Base-by-base conservation (phyloP, 2,329 filamentous ascomycete species). In the Colletotrichum ledebouriae region DNA sequence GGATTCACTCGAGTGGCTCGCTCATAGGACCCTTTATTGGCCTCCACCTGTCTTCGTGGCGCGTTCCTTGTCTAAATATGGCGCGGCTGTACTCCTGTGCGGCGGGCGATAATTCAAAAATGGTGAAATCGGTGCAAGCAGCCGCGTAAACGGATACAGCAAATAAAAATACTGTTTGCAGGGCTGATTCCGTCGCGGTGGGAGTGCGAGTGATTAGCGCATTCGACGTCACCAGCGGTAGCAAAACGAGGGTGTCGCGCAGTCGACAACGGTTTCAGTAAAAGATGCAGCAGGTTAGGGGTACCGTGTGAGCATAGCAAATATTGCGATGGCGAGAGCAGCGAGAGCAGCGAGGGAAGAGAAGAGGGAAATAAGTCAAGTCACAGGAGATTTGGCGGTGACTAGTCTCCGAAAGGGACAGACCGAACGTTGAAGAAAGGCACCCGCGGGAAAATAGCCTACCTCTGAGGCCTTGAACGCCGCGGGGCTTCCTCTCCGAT, bases 1-100 rank as follows among this genome's bases (percentile, higher is more conserved):
- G 66, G 62, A 60, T 69, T 66, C 62, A 69, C 66, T 44, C 56
- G 22, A 69, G 62, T 44, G 66, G 56, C 61, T 60, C 61, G 34
- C 55, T 44, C 61, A 46, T 59, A 25, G 44, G 50, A 44, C n/a
- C 42, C 55, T 60, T 69, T 49, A 66, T 69, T 66, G 66, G 61
- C 29, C 55, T 55, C 34, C 49, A 22, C 47, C 33, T 20, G 34
- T 22, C 49, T 50, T 50, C 52, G 62, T 65, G 66, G 49, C 62
- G 66, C 42, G 66, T 69, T 60, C 42, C 59, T 50, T 65, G 20
- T n/a, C 61, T 60, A 44, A 47, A 52, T 68, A 47, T 55, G 56
- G 41, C 55, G 61, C 55, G 61, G 66, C 37, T 29, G n/a, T 39
- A 33, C 22, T 34, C 22, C 25, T 41, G 42, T 37, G 47, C 22